Conservation (phyloP, 306 rosid species). For the Corylus avellana region DNA sequence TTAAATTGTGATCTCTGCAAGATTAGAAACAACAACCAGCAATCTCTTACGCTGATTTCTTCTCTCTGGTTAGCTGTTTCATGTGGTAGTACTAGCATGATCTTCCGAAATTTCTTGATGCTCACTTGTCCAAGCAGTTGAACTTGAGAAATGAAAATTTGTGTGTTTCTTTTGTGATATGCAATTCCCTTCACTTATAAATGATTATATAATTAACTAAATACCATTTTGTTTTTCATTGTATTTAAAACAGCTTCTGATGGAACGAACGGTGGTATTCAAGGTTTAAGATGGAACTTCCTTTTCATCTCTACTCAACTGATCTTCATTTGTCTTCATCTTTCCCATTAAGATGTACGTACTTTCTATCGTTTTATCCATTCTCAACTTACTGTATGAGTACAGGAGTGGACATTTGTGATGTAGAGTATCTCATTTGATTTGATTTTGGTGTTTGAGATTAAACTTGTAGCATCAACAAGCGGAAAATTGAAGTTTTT, state of each 20-base stretch:
- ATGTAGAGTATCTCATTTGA: not conserved
- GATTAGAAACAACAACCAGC: not conserved
- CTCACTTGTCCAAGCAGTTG: not conserved
- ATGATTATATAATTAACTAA: not conserved
- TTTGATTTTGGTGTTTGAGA: not conserved
- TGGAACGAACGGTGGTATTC: constrained; percentile 37
- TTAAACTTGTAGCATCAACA: not conserved
- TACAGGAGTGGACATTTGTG: constrained; percentile 2
- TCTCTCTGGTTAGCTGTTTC: not conserved
- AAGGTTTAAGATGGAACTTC: constrained; percentile 43
- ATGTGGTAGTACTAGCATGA: not conserved
- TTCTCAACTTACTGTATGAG: constrained; percentile 5
- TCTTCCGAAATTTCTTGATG: not conserved
- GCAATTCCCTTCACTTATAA: not conserved
- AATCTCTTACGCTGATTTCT: not conserved
- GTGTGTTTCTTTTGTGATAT: not conserved
- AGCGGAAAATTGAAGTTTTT: too few species aligned
- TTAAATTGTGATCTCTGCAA: not conserved
- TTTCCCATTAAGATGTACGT: constrained; percentile 24
- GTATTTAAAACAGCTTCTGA: constrained; percentile 38
- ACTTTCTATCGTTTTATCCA: not conserved
- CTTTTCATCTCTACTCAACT: constrained; percentile 43
- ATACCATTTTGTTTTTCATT: constrained; percentile 6
- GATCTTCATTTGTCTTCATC: constrained; percentile 27
- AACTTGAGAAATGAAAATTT: not conserved